Evolutionary conservation across 2,329 filamentous ascomycete genomes (phyloP), one percentile per base, ranked within the genome.

Genomic region (Claviceps spartinae): DNA sequence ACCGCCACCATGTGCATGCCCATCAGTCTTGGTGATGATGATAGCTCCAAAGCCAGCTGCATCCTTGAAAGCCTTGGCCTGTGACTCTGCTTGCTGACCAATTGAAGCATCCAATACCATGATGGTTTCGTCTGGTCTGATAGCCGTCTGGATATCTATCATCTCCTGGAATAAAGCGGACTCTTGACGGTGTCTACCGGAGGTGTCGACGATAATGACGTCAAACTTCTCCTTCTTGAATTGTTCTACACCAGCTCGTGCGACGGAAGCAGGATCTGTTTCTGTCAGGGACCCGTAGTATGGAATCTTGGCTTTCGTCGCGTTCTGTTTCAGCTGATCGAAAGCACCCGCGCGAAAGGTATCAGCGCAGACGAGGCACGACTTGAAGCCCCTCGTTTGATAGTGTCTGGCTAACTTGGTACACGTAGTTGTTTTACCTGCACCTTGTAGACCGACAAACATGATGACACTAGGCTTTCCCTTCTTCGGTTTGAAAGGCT

Each of bases 151-250:
- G 54, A 98, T 97, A 63, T 98, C 90, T 55, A 89, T 79, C 93
- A 98, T 98, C 69, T 98, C 93, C 56, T 90, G 86, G 70, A 98
- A 98, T 4, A 98, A 75, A 11, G 94, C 90, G 62, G 88, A 83
- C 69, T 98, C 93, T 65, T 98, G 93, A 64, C 89, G 82, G 72
- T 98, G 93, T 59, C 93, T 79, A 67, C 93, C 93, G 47, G 88
- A 95, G 0, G 93, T 98, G 72, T 98, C 93, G 52, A 98, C 93
- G 56, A 98, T 97, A 62, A 98, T 98, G 59, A 98, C 84, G 69
- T 98, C 93, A 65, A 98, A 98, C 47, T 83, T 81, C 72, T 98
- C 93, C 75, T 96, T 97, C 74, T 95, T 96, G 76, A 98, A 98
- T 70, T 97, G 94, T 47, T 95, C 89, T 36, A 98, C 93, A 71